Evolutionary conservation across 805 yeast species (phyloP), one percentile per base, ranked within the genome.

Genomic region (Kurtzmaniella fragi): DNA sequence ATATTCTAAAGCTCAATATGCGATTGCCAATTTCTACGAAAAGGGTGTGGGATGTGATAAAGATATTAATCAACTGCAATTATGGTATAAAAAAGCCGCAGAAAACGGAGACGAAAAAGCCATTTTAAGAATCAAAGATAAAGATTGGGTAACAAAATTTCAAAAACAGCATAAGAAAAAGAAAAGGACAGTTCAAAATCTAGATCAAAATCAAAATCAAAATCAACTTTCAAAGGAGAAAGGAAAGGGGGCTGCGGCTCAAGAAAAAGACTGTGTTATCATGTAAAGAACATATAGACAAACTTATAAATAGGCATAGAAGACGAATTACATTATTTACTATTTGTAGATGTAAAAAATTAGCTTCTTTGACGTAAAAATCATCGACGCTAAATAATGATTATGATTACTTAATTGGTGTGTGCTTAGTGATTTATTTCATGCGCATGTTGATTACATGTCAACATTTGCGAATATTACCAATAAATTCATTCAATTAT

Each of bases 31-130:
- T 53, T 89, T 90, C 52, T 80, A 78, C 53, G 95, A 88, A 44
- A 75, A 80, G 53, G 98, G 98, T 1, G 78, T 88, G 46, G 99
- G 98, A 2, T 83, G 95, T 56, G 78, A 73, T 16, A 62, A 67
- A 25, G 77, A 85, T 56, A 38, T 60, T 3, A 59, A 59, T 5
- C 76, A 70, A 50, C 83, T 96, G 0, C 76, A 77, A 50, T 64
- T 64, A 28, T 91, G 96, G 97, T 85, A 80, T 52, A 67, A 68
- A 29, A 71, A 70, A 44, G 96, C 96, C 0, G 87, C 85, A 2
- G 76, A 76, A 34, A 73, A 73, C 35, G 73, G 73, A 9, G 71
- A 67, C 34, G 70, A 59, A 39, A 67, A 63, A 46, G 57, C 71
- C 2, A 39, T 67, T 10, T 42, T 52, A 2, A 53, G 72, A 40